These are phyloP conservation scores for Funneliformis caledonium DNA, from an alignment of 371 early-diverging fungal species.

Conservation along the genomic window DNA sequence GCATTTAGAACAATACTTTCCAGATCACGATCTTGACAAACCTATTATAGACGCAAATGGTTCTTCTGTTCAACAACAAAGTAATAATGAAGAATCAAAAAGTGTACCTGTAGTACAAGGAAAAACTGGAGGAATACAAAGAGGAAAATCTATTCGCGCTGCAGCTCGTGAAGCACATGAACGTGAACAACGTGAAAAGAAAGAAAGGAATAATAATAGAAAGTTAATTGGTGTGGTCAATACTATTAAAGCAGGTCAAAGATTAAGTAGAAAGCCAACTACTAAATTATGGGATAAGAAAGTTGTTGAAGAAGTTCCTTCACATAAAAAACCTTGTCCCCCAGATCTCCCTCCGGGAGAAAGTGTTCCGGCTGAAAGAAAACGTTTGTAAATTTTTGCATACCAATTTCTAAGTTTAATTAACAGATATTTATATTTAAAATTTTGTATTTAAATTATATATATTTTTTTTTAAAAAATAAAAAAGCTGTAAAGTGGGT, in stretches of 20 bases:
- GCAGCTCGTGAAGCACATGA: constrained; percentile 61
- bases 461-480: neutral
- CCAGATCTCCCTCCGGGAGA: neutral
- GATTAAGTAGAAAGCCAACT: constrained; percentile 59
- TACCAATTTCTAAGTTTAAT: neutral
- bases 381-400: neutral
- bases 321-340: neutral
- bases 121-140: constrained; percentile 32
- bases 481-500: constrained; percentile 62
- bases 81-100: constrained; percentile 38
- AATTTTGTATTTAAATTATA: neutral
- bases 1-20: constrained; percentile 77
- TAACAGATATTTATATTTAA: neutral
- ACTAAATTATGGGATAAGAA: constrained; percentile 71
- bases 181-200: constrained; percentile 29
- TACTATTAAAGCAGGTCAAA: constrained; percentile 49
- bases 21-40: constrained; percentile 76
- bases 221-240: constrained; percentile 52
- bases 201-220: constrained; percentile 41
- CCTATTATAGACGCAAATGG: constrained; percentile 59
- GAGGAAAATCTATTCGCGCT: constrained; percentile 63
- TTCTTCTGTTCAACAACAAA: constrained; percentile 4
- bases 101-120: constrained; percentile 42
- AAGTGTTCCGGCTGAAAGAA: neutral
- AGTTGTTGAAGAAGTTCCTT: constrained; percentile 61